phyloP scores from a whole-genome alignment of 306 rosid species.

The Trifolium dubium region DNA sequence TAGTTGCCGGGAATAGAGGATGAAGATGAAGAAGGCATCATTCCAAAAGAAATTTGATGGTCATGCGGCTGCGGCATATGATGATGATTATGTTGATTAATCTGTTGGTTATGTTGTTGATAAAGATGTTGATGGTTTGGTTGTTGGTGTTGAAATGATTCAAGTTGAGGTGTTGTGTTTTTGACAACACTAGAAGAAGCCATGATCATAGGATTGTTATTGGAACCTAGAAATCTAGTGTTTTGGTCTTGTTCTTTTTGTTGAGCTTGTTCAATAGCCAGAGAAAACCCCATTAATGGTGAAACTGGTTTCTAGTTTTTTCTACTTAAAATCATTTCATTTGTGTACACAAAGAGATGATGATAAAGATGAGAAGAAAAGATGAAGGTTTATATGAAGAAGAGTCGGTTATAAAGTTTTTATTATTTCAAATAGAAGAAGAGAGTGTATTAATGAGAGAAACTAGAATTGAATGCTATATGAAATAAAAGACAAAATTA shows the following conservation, averaged over 20 bases:
- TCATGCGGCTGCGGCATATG: constrained; percentile 41
- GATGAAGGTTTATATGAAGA: background rate
- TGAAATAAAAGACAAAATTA: constrained; percentile 48
- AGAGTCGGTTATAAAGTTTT: constrained; percentile 57
- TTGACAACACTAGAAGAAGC: constrained; percentile 62
- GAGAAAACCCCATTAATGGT: constrained; percentile 59
- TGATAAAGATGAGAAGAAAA: constrained; percentile 8
- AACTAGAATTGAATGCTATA: constrained; percentile 56
- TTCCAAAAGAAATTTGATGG: constrained; percentile 65
- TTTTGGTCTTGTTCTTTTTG: constrained; percentile 38
- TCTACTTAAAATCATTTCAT: constrained; percentile 43
- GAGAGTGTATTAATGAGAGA: constrained; percentile 20
- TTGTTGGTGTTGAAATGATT: constrained; percentile 47
- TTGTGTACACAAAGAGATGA: constrained; percentile 23
- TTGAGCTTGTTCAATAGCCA: constrained; percentile 27
- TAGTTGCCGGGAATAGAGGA: constrained; percentile 68
- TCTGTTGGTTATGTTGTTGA: background rate
- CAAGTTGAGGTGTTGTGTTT: constrained; percentile 49
- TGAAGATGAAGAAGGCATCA: constrained; percentile 73
- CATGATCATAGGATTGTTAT: constrained; percentile 49
- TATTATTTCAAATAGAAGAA: constrained; percentile 5
- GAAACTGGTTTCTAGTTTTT: constrained; percentile 48
- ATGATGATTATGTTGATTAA: constrained; percentile 12
- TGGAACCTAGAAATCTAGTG: constrained; percentile 41
- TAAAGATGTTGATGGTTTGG: background rate